These are phyloP conservation scores for Yarrowia bubula DNA, from an alignment of 805 yeast genomes.

Conservation along the genomic window DNA sequence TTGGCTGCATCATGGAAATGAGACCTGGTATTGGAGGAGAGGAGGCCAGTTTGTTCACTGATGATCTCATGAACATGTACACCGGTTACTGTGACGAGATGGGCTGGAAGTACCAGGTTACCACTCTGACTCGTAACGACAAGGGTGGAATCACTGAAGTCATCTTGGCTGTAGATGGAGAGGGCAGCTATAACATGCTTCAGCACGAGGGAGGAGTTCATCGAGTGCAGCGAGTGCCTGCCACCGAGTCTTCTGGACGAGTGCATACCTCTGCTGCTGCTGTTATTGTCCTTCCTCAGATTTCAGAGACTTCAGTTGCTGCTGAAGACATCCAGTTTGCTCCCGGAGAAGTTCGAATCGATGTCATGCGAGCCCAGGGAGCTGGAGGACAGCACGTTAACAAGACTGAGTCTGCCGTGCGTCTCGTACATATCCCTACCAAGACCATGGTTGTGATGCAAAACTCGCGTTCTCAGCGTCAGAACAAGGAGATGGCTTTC, in stretches of 20 bases:
- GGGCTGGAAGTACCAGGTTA: conserved; percentile 64
- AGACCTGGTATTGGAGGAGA: conserved; percentile 97
- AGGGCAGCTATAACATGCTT: conserved; percentile 70
- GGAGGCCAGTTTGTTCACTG: conserved; percentile 86
- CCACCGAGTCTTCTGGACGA: conserved; percentile 89
- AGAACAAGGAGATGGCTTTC: conserved; percentile 90
- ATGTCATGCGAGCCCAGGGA: conserved; percentile 97
- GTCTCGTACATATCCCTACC: conserved; percentile 87
- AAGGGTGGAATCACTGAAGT: conserved; percentile 71
- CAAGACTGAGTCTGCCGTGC: conserved; percentile 94
- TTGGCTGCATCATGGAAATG: conserved; percentile 75
- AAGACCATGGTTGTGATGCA: conserved; percentile 88
- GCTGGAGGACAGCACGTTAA: conserved; percentile 98
- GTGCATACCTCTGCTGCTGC: conserved; percentile 97
- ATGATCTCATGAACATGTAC: conserved; percentile 80
- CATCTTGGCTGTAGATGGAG: conserved; percentile 65
- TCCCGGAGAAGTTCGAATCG: conserved; percentile 86
- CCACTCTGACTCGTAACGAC: conserved; percentile 56
- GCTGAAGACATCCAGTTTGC: conserved; percentile 68
- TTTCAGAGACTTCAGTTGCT: conserved; percentile 46
- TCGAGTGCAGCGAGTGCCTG: conserved; percentile 91
- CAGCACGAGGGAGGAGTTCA: conserved; percentile 94
- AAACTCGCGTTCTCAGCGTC: conserved; percentile 92
- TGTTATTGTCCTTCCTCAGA: conserved; percentile 85
- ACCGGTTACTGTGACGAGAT: conserved; percentile 60